Base-by-base conservation (phyloP, 169 alveolate species). In the Eimeria maxima region DNA sequence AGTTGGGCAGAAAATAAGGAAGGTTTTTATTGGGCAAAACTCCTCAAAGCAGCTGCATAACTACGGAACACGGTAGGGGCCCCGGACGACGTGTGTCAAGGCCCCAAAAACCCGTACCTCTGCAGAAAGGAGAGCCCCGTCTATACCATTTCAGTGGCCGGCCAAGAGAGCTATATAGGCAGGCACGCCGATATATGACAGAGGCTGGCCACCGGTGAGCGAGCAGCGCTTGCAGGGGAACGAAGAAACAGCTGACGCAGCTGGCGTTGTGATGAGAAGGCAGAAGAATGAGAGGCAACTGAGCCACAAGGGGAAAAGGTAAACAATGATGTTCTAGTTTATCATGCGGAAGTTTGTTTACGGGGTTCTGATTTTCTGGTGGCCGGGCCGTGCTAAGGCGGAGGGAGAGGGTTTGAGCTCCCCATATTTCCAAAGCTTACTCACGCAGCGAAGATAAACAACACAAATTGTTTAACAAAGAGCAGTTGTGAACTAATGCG, bases 311-410 rank as follows among this genome's bases (percentile, higher is more conserved):
- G 20, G 4, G 13, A 69, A 69, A n/a, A 24, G 10, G 78, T 4
- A 29, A 69, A 69, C 47, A 11, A 29, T 29, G 78, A 13, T 69
- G 47, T 13, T 69, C 47, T 69, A 7, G 47, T 69, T 69, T 69
- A 69, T 69, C 22, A 8, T 27, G 47, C 13, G 13, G 78, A 69
- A 69, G 78, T 69, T 29, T 10, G 78, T 8, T 69, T 29, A 69
- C 78, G 47, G 24, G 78, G 22, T 69, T 69, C 45, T n/a, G 78
- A 47, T 69, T 69, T 47, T 47, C 78, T 69, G 78, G 78, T 69
- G 78, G 78, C 78, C 78, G 44, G 74, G 78, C 78, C 78, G 78
- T 69, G 78, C 78, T 69, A 69, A 69, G 78, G 45, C 78, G 78
- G 78, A 69, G 78, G 47, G 47, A 69, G 47, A 47, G 47, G 47